Base-by-base conservation (phyloP, 2,329 filamentous ascomycete species). In the Achaetomium macrosporum region DNA sequence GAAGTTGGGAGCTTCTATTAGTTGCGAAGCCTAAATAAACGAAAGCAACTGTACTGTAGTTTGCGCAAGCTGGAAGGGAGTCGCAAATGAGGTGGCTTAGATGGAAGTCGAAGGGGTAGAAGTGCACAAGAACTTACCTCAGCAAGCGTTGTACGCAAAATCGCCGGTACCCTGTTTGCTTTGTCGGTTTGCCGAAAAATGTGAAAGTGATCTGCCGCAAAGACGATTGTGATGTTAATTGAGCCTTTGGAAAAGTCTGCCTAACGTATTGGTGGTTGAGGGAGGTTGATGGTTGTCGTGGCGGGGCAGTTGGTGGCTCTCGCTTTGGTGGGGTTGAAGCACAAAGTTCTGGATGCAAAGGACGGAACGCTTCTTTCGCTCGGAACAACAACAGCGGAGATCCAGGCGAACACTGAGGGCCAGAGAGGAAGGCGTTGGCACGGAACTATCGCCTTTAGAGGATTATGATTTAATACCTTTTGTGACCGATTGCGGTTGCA, bases 291-390 rank as follows among this genome's bases (percentile, higher is more conserved):
- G 50, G 43, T 42, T 33, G 36, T 13, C 12, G 49, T 44, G 45
- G 50, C 45, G 40, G 44, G 48, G 50, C 12, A n/a, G 15, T 11
- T 17, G 39, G 33, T 16, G 31, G 44, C 20, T 29, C n/a, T 16
- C 40, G 2, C n/a, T 13, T 16, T 48, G 45, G 50, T 53, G 50
- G 50, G 50, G 50, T 48, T 44, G 16, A 25, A 25, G 25, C 25
- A 25, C 43, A 45, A 39, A 37, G 35, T 47, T 29, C 35, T 16
- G 44, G 35, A 33, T 20, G 31, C 43, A 36, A 6, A 31, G 36
- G 4, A 16, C 31, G 17, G 33, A 46, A 20, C 6, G 19, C 25
- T 41, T 17, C 19, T 33, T 40, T 5, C n/a, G n/a, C n/a, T n/a
- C 16, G 25, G 31, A 31, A n/a, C 36, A 47, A 39, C 33, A 40